These are phyloP conservation scores for Phytophthora foliorum DNA, from an alignment of 352 stramenopile species.

Conservation along the genomic window DNA sequence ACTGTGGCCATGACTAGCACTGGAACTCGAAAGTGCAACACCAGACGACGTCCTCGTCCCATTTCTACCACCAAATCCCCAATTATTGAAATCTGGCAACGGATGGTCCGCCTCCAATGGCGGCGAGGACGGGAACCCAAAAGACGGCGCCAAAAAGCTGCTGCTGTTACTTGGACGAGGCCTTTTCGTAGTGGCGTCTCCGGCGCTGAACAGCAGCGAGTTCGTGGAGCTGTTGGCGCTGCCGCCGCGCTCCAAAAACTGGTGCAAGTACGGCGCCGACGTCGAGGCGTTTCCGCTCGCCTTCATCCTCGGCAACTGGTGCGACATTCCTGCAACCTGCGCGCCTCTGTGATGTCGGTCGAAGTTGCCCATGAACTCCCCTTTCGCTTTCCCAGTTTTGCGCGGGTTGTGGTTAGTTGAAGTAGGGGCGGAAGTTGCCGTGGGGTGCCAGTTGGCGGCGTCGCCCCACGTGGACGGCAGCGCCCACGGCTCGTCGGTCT, in stretches of 20 bases:
- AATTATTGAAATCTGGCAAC: conserved; percentile 64
- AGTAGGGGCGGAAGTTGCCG: not conserved
- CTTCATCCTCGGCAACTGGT: conserved; percentile 40
- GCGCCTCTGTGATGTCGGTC: conserved; percentile 32
- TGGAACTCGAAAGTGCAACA: conserved; percentile 12
- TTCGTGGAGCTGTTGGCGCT: conserved; percentile 34
- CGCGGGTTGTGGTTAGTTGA: conserved; percentile 1
- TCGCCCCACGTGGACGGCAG: conserved; percentile 20
- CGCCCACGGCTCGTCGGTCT: conserved; percentile 47
- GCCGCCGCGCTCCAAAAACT: conserved; percentile 41
- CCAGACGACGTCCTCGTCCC: conserved; percentile 15
- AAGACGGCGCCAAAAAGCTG: conserved; percentile 30
- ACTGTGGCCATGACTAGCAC: conserved; percentile 1
- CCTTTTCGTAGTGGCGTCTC: conserved; percentile 26
- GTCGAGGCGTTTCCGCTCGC: conserved; percentile 12
- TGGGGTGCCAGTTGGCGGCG: conserved; percentile 15
- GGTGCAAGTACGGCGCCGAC: conserved; percentile 35
- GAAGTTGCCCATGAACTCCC: conserved; percentile 47
- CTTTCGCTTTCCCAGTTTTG: not conserved
- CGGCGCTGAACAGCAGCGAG: conserved; percentile 27
- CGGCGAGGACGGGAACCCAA: conserved; percentile 37
- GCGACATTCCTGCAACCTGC: conserved; percentile 20
- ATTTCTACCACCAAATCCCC: conserved; percentile 33
- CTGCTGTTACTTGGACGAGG: conserved; percentile 29
- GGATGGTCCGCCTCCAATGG: conserved; percentile 56